phyloP scores from a whole-genome alignment of 768 basidiomycete species.

The Mycena galopus region DNA sequence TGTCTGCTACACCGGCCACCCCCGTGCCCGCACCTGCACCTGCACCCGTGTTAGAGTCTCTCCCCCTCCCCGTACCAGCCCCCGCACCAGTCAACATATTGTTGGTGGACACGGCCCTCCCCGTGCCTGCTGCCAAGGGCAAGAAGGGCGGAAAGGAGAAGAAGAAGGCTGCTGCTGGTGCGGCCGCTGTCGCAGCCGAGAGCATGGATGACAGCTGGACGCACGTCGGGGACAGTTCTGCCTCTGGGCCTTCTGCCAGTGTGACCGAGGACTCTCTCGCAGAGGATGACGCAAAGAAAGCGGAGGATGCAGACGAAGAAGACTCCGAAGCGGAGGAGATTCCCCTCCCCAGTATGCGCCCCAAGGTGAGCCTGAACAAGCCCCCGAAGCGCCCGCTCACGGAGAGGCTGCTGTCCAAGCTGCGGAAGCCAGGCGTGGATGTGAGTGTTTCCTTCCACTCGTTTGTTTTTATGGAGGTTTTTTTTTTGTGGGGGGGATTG shows the following conservation, averaged over 20 bases:
- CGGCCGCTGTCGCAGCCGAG: constrained; percentile 4
- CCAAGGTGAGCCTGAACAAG: constrained; percentile 46
- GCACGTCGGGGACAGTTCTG: too few species aligned
- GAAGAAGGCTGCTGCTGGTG: constrained; percentile 46
- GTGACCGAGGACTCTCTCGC: too few species aligned
- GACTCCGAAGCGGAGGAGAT: constrained; percentile 36
- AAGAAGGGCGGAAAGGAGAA: too few species aligned
- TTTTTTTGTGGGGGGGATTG: too few species aligned
- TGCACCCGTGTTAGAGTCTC: constrained; percentile 3
- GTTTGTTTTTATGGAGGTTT: constrained; percentile 6
- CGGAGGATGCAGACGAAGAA: too few species aligned
- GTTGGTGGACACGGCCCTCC: too few species aligned
- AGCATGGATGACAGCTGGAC: constrained; percentile 37
- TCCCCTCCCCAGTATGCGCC: constrained; percentile 30
- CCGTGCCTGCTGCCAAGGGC: constrained; percentile 36
- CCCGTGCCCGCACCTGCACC: too few species aligned
- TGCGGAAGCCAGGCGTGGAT: constrained; percentile 78
- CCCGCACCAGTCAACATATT: too few species aligned
- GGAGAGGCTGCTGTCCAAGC: constrained; percentile 72
- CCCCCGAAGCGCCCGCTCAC: constrained; percentile 63
- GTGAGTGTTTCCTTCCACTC: constrained; percentile 56
- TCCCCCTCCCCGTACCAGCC: too few species aligned
- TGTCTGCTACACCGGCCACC: constrained; percentile 2
- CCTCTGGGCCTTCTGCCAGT: too few species aligned
- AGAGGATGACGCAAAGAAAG: too few species aligned